Evolutionary conservation across 176 grass and related monocot genomes (phyloP), one percentile per base, ranked within the genome.

Genomic region (Rhynchospora pubera): DNA sequence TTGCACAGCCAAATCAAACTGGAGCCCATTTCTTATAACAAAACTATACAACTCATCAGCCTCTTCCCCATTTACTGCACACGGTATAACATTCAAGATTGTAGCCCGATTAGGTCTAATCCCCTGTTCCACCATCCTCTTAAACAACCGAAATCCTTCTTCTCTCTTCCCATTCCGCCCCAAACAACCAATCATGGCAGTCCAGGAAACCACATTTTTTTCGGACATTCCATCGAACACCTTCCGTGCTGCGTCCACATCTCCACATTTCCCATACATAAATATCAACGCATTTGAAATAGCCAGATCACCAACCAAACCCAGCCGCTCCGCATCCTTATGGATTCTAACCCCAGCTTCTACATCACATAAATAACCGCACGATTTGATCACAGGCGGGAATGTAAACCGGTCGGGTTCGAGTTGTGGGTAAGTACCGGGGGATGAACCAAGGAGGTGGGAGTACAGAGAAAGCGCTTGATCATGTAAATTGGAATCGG

Each of bases 121-220:
- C 11, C 65, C 66, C 24, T 77, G 53, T 1, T 15, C 34, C n/a
- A 43, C 12, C 82, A 88, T 85, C 7, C 74, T 78, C 14, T 16
- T 48, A 74, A 85, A 88, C 62, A 88, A 10, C 62, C 43, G 52
- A 28, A 88, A 69, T 2, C 72, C 87, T 12, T 16, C 22, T 3
- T 22, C 10, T 8, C 72, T 51, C 42, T 14, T 9, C 55, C 51
- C 82, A 42, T 28, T 85, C 65, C 73, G 65, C 9, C 64, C 62
- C 19, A 71, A 88, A 23, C 62, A 72, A 34, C 82, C 57, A 7
- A 88, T 82, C 65, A 88, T 47, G 6, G 87, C 57, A 26, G 81
- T 88, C 87, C 87, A 88, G 63, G 87, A 81, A 7, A 88, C 59
- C 8, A 85, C 82, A 88, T 88, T 81, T 62, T 44, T 88, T 13